These are phyloP conservation scores for Poteriospumella lacustris DNA, from an alignment of 108 stramenopile species.

Conservation along the genomic window DNA sequence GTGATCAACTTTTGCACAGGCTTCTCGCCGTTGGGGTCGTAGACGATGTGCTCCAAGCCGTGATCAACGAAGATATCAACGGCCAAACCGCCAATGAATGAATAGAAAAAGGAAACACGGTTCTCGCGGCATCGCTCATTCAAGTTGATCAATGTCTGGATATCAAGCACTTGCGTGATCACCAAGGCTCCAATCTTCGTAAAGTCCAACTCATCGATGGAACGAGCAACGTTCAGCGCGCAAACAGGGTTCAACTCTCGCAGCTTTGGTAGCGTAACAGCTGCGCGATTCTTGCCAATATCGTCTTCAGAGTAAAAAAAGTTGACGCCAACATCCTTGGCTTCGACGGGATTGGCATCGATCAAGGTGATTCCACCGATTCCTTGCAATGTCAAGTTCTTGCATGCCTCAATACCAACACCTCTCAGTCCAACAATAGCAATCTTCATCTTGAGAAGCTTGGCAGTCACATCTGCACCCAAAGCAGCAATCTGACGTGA, in stretches of 20 bases:
- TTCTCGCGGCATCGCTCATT: conserved; percentile 40
- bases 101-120: conserved; percentile 39
- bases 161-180: background rate
- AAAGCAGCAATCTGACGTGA: conserved; percentile 29
- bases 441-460: conserved; percentile 39
- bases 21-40: conserved; percentile 51
- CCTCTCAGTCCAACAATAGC: conserved; percentile 56
- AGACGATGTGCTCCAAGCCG: conserved; percentile 38
- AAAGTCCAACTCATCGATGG: conserved; percentile 30
- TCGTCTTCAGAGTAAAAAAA: conserved; percentile 54
- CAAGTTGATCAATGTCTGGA: conserved; percentile 43
- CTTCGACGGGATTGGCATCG: conserved; percentile 37
- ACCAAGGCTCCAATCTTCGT: conserved; percentile 45
- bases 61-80: conserved; percentile 52
- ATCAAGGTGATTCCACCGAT: conserved; percentile 17
- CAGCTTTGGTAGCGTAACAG: conserved; percentile 13
- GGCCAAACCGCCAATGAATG: conserved; percentile 42
- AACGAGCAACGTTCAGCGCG: conserved; percentile 35
- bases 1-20: conserved; percentile 51
- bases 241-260: conserved; percentile 56
- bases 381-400: conserved; percentile 19
- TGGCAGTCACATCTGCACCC: conserved; percentile 14
- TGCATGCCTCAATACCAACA: conserved; percentile 51
- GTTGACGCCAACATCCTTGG: conserved; percentile 53
- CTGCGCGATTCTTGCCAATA: conserved; percentile 48